These are phyloP conservation scores for Atalantia buxifolia DNA, from an alignment of 345 rosid species.

Conservation along the genomic window DNA sequence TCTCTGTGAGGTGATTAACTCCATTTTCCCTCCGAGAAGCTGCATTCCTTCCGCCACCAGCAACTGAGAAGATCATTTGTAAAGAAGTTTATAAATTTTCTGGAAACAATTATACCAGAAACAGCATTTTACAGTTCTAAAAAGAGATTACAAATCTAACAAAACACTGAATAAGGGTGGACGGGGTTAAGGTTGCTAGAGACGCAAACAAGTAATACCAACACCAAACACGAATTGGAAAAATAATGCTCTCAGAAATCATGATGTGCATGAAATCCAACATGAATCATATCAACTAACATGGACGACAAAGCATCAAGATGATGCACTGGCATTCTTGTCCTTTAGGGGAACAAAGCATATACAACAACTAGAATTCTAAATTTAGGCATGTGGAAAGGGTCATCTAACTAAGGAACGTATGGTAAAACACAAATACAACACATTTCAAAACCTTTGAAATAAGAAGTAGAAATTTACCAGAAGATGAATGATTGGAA, in stretches of 20 bases:
- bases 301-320: background rate
- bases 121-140: background rate
- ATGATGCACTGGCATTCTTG: background rate
- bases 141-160: background rate
- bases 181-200: background rate
- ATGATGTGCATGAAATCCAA: background rate
- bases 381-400: background rate
- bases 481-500: conserved; percentile 36
- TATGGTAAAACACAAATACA: background rate
- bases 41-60: conserved; percentile 47
- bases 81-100: background rate
- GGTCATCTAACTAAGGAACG: background rate
- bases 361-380: background rate
- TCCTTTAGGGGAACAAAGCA: background rate
- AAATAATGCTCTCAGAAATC: background rate
- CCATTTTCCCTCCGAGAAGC: conserved; percentile 59
- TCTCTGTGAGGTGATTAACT: conserved; percentile 28
- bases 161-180: background rate
- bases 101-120: background rate
- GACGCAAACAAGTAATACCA: background rate
- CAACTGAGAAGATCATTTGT: conserved; percentile 26
- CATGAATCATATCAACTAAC: background rate
- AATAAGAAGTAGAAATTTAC: conserved; percentile 19
- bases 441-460: background rate
- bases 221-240: too few relatives aligned